Percentiles rank a stretch among this genome's conserved stretches.
phyloP scores from a whole-genome alignment of 768 basidiomycete genomes.

The Lentinula lateritia region DNA sequence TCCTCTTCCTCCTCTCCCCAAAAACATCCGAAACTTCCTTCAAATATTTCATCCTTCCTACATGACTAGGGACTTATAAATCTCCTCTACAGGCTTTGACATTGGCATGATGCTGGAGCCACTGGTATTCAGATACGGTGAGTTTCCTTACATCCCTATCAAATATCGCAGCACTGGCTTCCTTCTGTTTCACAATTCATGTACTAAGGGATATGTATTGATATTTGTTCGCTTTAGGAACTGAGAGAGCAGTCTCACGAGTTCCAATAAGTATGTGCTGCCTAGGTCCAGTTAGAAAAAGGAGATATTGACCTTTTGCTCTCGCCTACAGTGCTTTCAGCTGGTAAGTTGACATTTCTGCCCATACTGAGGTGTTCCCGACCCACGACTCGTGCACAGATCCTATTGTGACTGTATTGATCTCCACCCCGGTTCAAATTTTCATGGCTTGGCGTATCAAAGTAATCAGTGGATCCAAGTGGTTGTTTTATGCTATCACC shows the following conservation, averaged over 20 bases:
- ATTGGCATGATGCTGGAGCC: conserved; percentile 2
- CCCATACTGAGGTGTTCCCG: conserved; percentile 18
- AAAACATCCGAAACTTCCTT: background rate
- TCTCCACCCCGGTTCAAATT: conserved; percentile 35
- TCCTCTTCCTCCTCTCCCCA: too few relatives aligned
- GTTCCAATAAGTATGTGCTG: background rate
- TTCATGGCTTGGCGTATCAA: conserved; percentile 37
- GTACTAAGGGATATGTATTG: background rate
- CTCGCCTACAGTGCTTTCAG: background rate
- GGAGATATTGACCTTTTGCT: too few relatives aligned
- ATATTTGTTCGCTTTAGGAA: background rate
- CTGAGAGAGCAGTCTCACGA: background rate
- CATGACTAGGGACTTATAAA: background rate
- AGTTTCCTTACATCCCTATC: background rate
- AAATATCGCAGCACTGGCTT: too few relatives aligned
- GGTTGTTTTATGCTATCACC: conserved; percentile 20
- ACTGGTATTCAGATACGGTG: conserved; percentile 2
- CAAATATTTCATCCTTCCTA: background rate
- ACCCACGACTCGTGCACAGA: conserved; percentile 9
- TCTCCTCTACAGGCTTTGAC: background rate
- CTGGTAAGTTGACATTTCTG: conserved; percentile 11
- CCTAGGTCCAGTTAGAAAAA: background rate
- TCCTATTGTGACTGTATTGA: conserved; percentile 26
- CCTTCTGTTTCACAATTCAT: background rate
- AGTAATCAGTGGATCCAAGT: conserved; percentile 22